Evolutionary conservation across 2,329 filamentous ascomycete genomes (phyloP).

Genomic region (Neofusicoccum parvum): DNA sequence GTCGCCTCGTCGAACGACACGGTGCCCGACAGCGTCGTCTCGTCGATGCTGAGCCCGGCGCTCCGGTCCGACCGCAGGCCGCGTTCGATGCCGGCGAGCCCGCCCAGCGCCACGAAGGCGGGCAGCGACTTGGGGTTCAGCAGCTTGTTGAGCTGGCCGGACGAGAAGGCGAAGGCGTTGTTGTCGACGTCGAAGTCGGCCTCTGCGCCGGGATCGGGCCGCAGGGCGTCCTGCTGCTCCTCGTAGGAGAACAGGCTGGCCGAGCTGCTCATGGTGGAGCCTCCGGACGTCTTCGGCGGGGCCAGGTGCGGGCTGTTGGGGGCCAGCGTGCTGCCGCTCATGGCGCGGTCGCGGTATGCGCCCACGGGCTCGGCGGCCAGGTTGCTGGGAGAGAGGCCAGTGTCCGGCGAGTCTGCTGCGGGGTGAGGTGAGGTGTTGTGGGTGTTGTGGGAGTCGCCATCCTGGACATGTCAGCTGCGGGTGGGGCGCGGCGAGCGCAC

Average conservation of each 20-base stretch:
- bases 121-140: slow-evolving; percentile 77
- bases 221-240: slow-evolving; percentile 63
- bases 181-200: slow-evolving; percentile 69
- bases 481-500: neutral
- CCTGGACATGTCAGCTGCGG: neutral
- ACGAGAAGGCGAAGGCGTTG: slow-evolving; percentile 83
- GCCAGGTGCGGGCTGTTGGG: slow-evolving; percentile 8
- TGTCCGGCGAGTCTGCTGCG: neutral
- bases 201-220: slow-evolving; percentile 75
- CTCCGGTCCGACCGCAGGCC: slow-evolving; percentile 68
- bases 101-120: slow-evolving; percentile 75
- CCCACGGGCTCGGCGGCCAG: neutral
- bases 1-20: slow-evolving; percentile 68
- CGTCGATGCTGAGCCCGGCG: slow-evolving; percentile 70
- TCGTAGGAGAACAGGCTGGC: slow-evolving; percentile 23
- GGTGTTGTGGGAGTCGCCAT: neutral
- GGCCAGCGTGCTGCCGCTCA: slow-evolving; percentile 21
- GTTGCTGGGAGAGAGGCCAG: neutral
- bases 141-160: slow-evolving; percentile 78
- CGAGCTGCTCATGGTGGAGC: slow-evolving; percentile 13
- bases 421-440: neutral
- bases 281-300: slow-evolving; percentile 14
- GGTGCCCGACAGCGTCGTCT: slow-evolving; percentile 62
- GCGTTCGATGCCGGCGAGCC: slow-evolving; percentile 71
- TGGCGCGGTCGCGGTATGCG: slow-evolving; percentile 12